Percentiles rank a stretch among this genome's conserved stretches.
phyloP scores from a whole-genome alignment of 169 alveolate genomes.

The Cryptosporidium sp. region DNA sequence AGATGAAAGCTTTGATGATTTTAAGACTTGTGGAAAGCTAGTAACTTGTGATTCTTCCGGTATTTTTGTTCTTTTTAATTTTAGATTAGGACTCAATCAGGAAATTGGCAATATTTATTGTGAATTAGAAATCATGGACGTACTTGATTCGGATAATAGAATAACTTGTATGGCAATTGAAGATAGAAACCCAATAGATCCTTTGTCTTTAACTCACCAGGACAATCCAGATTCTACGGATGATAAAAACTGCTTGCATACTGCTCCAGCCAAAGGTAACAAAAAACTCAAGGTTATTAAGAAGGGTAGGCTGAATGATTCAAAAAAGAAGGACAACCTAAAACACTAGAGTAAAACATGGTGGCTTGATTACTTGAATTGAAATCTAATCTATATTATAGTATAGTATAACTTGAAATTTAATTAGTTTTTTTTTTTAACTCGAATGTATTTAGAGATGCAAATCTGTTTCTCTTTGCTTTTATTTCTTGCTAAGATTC shows the following conservation, averaged over 20 bases:
- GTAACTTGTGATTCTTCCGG: conserved; percentile 52
- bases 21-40: background rate
- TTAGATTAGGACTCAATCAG: background rate
- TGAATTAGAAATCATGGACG: background rate
- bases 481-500: no score
- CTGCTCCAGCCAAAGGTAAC: background rate
- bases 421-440: no score
- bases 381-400: background rate
- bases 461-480: no score
- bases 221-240: background rate
- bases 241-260: background rate
- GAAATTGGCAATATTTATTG: background rate
- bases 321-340: background rate
- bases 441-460: no score
- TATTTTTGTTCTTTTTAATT: conserved; percentile 32
- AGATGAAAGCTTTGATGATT: background rate
- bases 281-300: background rate
- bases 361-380: background rate
- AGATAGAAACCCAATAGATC: background rate
- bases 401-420: background rate
- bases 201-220: background rate
- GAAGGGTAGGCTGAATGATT: background rate
- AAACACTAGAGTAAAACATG: background rate
- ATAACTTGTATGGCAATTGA: conserved; percentile 34
- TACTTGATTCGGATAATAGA: conserved; percentile 18